Percentiles rank a stretch among this genome's conserved stretches.
phyloP scores from a whole-genome alignment of 2,329 filamentous ascomycete species.

The Bisporella sp. region DNA sequence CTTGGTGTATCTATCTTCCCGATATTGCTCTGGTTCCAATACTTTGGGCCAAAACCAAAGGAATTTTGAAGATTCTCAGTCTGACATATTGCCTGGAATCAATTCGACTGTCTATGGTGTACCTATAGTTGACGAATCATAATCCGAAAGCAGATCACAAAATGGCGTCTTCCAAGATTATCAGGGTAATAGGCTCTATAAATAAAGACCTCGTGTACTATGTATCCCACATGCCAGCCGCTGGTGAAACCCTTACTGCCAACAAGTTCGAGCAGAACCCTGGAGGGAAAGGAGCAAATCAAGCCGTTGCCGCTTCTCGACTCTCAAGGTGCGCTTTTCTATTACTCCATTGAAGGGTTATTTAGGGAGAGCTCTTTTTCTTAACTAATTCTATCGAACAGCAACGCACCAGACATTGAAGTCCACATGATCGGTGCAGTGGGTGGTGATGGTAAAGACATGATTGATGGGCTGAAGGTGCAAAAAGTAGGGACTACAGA shows the following conservation, averaged over 20 bases:
- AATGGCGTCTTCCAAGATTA: slow-evolving; percentile 31
- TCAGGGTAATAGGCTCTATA: slow-evolving; percentile 85
- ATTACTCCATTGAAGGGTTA: too few relatives aligned
- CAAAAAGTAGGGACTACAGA: slow-evolving; percentile 56
- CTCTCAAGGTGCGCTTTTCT: slow-evolving; percentile 50
- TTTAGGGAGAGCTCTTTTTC: too few relatives aligned
- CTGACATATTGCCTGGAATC: too few relatives aligned
- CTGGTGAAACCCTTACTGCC: slow-evolving; percentile 83
- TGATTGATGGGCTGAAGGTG: slow-evolving; percentile 49
- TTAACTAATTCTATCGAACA: not conserved
- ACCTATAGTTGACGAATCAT: too few relatives aligned
- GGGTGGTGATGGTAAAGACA: slow-evolving; percentile 54
- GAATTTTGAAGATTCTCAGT: too few relatives aligned
- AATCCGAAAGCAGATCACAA: not conserved
- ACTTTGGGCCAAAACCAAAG: too few relatives aligned
- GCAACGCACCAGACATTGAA: slow-evolving; percentile 24
- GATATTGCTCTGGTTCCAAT: too few relatives aligned
- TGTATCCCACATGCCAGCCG: slow-evolving; percentile 73
- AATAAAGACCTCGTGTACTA: slow-evolving; percentile 92
- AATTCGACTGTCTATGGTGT: too few relatives aligned
- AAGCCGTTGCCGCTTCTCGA: slow-evolving; percentile 82
- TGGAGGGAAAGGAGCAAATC: slow-evolving; percentile 93
- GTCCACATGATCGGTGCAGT: slow-evolving; percentile 72
- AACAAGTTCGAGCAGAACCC: slow-evolving; percentile 71
- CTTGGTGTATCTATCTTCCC: too few relatives aligned